Evolutionary conservation across 2,329 filamentous ascomycete genomes (phyloP), one percentile per base, ranked within the genome.

Genomic region (Ophiostoma ips): DNA sequence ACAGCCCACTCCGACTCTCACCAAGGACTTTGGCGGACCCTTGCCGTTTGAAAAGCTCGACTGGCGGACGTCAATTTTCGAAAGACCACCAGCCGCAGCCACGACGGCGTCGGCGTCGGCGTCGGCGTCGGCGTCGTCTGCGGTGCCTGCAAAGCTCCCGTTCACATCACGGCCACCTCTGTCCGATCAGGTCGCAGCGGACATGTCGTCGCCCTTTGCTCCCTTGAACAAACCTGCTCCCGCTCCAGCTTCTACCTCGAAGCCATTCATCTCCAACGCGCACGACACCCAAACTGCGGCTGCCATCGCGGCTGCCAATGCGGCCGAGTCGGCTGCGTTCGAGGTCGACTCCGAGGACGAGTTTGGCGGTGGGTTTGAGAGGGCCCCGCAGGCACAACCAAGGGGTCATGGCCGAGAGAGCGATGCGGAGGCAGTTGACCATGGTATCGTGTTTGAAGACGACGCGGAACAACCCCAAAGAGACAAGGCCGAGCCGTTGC

Each of bases 41-140:
- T 65, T 98, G 5, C 92, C 92, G 0, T 98, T 98, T 60, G 88
- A 95, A 58, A 90, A 87, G 60, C 72, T 95, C 1, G 79, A 84
- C 41, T 80, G 76, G 71, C 81, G 77, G 48, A 81, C 77, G 2
- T 75, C 72, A 1, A 68, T 80, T 2, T 80, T 56, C 53, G 65
- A 65, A 5, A 71, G 69, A 55, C 57, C 59, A 9, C 15, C 38
- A 1, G 53, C 57, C n/a, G n/a, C n/a, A n/a, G n/a, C n/a, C n/a
- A n/a, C n/a, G n/a, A n/a, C n/a, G n/a, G n/a, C n/a, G n/a, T n/a
- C n/a, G n/a, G n/a, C n/a, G n/a, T n/a, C n/a, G n/a, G n/a, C n/a
- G n/a, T n/a, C n/a, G n/a, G n/a, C 38, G 11, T 24, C 62, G 10
- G 58, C 58, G 41, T 53, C 57, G 7, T 54, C 58, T 5, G 54